These are phyloP conservation scores for Quercus lobata DNA, from an alignment of 331 rosid species.

Conservation along the genomic window DNA sequence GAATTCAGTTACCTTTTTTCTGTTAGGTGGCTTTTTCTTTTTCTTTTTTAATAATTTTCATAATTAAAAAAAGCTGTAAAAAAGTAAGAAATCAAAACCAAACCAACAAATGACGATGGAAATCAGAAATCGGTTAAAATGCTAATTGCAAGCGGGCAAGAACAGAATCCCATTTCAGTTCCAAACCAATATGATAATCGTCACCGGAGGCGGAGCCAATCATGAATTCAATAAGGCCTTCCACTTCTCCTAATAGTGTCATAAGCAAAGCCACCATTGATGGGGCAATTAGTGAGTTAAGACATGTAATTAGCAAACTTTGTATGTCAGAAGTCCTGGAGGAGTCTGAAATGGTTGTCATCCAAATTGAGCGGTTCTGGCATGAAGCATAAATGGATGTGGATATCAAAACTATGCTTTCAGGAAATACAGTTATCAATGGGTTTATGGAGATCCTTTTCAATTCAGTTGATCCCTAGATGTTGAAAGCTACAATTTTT, in stretches of 20 bases:
- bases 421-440: constrained; percentile 67
- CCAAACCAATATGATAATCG: constrained; percentile 34
- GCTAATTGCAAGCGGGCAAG: constrained; percentile 88
- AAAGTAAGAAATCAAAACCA: too few relatives aligned
- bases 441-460: constrained; percentile 82
- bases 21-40: too few relatives aligned
- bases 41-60: too few relatives aligned
- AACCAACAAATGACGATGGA: too few relatives aligned
- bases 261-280: constrained; percentile 58
- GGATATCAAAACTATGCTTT: constrained; percentile 54
- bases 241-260: constrained; percentile 62
- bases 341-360: constrained; percentile 85
- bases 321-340: constrained; percentile 68
- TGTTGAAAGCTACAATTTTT: constrained; percentile 67
- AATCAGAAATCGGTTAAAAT: constrained; percentile 32
- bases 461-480: constrained; percentile 65
- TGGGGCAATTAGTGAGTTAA: constrained; percentile 51
- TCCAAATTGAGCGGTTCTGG: constrained; percentile 70
- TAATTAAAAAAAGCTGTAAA: too few relatives aligned
- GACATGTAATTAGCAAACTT: constrained; percentile 56
- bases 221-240: constrained; percentile 31
- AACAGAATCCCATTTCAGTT: constrained; percentile 41
- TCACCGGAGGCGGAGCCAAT: constrained; percentile 20
- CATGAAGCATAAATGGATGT: constrained; percentile 51
- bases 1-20: too few relatives aligned